phyloP scores from a whole-genome alignment of 1,284 basidiomycete species.

The Trametes hirsuta region DNA sequence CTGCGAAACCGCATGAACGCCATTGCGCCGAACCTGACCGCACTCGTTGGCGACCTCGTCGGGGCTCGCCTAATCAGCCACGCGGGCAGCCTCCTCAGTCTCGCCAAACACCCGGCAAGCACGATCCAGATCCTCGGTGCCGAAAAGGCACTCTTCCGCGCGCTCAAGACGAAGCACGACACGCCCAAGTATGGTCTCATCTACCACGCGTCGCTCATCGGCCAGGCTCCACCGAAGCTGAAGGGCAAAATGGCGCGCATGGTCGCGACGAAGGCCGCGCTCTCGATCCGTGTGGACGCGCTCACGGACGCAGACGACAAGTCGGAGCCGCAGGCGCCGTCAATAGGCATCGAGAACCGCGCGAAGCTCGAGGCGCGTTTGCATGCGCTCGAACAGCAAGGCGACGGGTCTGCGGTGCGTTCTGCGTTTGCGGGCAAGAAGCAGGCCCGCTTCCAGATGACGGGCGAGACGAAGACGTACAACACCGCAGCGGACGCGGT shows the following conservation, averaged over 20 bases:
- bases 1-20: slow-evolving; percentile 96
- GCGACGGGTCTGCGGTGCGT: slow-evolving; percentile 69
- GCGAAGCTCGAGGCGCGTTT: slow-evolving; percentile 95
- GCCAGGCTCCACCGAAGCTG: slow-evolving; percentile 96
- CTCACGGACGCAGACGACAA: slow-evolving; percentile 93
- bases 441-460: slow-evolving; percentile 81
- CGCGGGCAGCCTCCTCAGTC: slow-evolving; percentile 90
- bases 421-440: slow-evolving; percentile 64
- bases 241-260: slow-evolving; percentile 99
- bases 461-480: slow-evolving; percentile 76
- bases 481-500: slow-evolving; percentile 83
- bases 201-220: slow-evolving; percentile 95
- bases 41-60: slow-evolving; percentile 95
- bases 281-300: slow-evolving; percentile 96
- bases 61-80: slow-evolving; percentile 96
- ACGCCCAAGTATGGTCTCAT: slow-evolving; percentile 98
- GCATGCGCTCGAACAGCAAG: slow-evolving; percentile 85
- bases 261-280: slow-evolving; percentile 97
- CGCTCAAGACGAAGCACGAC: slow-evolving; percentile 98
- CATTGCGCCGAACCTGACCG: slow-evolving; percentile 96
- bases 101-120: slow-evolving; percentile 97
- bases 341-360: slow-evolving; percentile 92
- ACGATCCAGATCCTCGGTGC: slow-evolving; percentile 99
- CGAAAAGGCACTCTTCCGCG: slow-evolving; percentile 98
- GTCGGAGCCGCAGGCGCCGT: slow-evolving; percentile 78